phyloP scores from a whole-genome alignment of 2,329 filamentous ascomycete genomes.

The Pestalotiopsis sp. region DNA sequence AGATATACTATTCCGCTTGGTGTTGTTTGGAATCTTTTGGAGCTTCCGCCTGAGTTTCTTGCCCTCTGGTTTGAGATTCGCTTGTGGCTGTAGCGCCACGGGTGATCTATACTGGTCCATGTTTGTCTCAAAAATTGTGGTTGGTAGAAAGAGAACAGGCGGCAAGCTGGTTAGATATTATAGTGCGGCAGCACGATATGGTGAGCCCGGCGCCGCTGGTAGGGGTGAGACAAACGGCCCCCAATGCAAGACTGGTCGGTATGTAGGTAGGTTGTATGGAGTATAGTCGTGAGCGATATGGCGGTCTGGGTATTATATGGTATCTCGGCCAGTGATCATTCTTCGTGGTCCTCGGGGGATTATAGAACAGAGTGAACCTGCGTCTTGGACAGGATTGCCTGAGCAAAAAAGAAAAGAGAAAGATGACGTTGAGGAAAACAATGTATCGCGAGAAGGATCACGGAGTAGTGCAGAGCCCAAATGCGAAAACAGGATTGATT shows the following conservation, averaged over 20 bases:
- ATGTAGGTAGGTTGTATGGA: background rate
- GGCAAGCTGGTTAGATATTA: background rate
- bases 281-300: background rate
- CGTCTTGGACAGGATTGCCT: no score
- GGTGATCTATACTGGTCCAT: slow-evolving; percentile 11
- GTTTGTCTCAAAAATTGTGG: background rate
- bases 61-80: slow-evolving; percentile 25
- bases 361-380: no score
- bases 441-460: slow-evolving; percentile 15
- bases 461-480: slow-evolving; percentile 17
- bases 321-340: background rate
- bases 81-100: background rate
- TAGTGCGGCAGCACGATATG: background rate
- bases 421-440: slow-evolving; percentile 24
- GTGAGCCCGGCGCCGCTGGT: background rate
- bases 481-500: slow-evolving; percentile 35
- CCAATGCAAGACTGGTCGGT: background rate
- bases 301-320: background rate
- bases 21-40: slow-evolving; percentile 30
- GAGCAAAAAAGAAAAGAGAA: background rate
- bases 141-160: background rate
- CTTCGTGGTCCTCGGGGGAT: background rate
- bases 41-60: slow-evolving; percentile 34
- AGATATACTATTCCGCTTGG: slow-evolving; percentile 20
- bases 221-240: background rate